Base-by-base conservation (phyloP, 257 asterid species). In the Fraxinus americana region DNA sequence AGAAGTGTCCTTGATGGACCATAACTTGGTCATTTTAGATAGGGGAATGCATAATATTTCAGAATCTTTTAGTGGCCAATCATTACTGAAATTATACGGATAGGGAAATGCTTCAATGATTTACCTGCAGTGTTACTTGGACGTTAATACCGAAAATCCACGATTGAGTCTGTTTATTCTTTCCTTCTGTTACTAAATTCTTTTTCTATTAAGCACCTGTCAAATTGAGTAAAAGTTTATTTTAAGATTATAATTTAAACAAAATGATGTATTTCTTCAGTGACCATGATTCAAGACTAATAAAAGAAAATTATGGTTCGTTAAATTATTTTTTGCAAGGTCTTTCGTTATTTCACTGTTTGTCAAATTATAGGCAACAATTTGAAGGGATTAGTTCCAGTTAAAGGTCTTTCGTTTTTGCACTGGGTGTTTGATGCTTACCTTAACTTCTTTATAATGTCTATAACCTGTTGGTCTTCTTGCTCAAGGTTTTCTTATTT, bases 401-500 rank as follows among this genome's bases (percentile, higher is more conserved):
- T 57, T 17, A 57, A 57, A n/a, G 29, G 66, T 25, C 36, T 34
- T 34, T 54, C 25, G 10, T 54, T 54, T 54, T 54, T 19, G 25
- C n/a, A 54, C 36, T 2, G 68, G 5, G 19, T n/a, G 16, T 76
- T 59, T 63, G 80, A 27, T 50, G 67, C 52, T 67, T 41, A 36
- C 27, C 41, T 76, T 54, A 61, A 52, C 70, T 2, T 77, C 45
- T 79, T 25, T 75, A 23, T 66, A 32, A 29, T 52, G 77, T 23
- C 29, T 19, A 32, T 52, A 52, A 35, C 68, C 75, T 8, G 0
- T 36, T 77, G 45, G 32, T 39, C 17, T 25, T 16, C 59, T 50
- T 77, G 54, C 39, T 83, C 21, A 70, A 54, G 59, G n/a, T 41
- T 14, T 48, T 50, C 30, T 77, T 70, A 19, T 84, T 48, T 76